A percentile compares a stretch with the other conserved stretches of the same genome.
Evolutionary conservation across 192 early-diverging fungal genomes (phyloP).

Genomic region (Coemansia sp.): DNA sequence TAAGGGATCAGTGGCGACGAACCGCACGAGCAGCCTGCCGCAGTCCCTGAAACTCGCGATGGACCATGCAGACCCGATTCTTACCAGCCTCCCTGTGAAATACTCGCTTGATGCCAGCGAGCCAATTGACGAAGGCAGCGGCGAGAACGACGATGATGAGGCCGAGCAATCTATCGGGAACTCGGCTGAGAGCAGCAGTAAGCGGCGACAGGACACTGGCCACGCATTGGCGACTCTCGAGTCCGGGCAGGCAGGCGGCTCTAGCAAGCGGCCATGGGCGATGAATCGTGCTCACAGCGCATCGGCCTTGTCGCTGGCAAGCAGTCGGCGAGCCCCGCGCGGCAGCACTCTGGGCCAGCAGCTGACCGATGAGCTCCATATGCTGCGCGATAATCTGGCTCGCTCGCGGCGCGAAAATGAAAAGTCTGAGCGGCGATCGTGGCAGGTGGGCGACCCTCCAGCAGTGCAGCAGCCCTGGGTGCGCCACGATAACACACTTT

Average conservation of each 20-base stretch:
- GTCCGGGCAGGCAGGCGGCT: background rate
- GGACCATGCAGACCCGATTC: background rate
- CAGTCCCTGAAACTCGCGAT: background rate
- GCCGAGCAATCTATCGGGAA: background rate
- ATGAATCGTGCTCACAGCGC: conserved; percentile 26
- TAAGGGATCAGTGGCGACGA: background rate
- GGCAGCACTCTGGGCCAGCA: conserved; percentile 52
- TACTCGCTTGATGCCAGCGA: background rate
- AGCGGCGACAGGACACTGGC: background rate
- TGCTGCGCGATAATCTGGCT: conserved; percentile 31
- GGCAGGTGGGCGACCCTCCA: conserved; percentile 32
- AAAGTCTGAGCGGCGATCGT: conserved; percentile 32
- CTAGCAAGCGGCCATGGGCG: conserved; percentile 26
- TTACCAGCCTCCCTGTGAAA: background rate
- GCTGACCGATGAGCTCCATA: conserved; percentile 48
- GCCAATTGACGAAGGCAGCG: background rate
- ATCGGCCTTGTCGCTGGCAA: conserved; percentile 29
- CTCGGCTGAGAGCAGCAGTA: background rate
- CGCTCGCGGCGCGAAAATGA: conserved; percentile 27
- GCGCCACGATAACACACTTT: conserved; percentile 29
- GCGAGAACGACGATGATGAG: conserved; percentile 2
- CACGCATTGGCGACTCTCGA: background rate
- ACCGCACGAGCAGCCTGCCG: background rate
- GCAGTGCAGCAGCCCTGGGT: conserved; percentile 34
- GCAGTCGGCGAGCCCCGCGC: conserved; percentile 23